These are phyloP conservation scores for Rhododendron ovatum DNA, from an alignment of 148 eudicot species.

Conservation along the genomic window DNA sequence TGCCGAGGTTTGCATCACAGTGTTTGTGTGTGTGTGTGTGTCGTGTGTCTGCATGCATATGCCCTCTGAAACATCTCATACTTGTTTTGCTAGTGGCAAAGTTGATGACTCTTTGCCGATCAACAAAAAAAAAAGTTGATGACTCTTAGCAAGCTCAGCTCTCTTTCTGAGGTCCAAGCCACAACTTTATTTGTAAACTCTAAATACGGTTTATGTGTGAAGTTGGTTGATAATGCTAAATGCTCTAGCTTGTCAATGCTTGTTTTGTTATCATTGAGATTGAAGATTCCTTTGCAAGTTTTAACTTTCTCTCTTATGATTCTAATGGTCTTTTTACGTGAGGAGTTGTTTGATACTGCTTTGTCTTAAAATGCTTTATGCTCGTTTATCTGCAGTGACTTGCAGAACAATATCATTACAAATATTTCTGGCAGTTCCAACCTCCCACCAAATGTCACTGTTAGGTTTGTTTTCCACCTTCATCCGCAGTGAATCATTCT, in stretches of 20 bases:
- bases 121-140: background rate
- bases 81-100: background rate
- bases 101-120: background rate
- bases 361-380: background rate
- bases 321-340: background rate
- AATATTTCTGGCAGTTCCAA: conserved; percentile 38
- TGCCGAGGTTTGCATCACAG: conserved; percentile 47
- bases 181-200: background rate
- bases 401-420: conserved; percentile 51
- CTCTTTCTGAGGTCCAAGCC: background rate
- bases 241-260: background rate
- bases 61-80: background rate
- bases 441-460: conserved; percentile 59
- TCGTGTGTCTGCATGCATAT: background rate
- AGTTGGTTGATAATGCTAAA: background rate
- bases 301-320: background rate
- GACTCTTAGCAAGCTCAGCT: background rate
- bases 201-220: background rate
- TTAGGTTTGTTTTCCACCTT: conserved; percentile 33
- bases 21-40: background rate
- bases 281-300: background rate
- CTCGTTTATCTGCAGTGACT: conserved; percentile 43
- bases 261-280: background rate
- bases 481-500: background rate
- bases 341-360: background rate